Evolutionary conservation across 495 filamentous ascomycete genomes (phyloP).

Genomic region (Neurospora pannonica): DNA sequence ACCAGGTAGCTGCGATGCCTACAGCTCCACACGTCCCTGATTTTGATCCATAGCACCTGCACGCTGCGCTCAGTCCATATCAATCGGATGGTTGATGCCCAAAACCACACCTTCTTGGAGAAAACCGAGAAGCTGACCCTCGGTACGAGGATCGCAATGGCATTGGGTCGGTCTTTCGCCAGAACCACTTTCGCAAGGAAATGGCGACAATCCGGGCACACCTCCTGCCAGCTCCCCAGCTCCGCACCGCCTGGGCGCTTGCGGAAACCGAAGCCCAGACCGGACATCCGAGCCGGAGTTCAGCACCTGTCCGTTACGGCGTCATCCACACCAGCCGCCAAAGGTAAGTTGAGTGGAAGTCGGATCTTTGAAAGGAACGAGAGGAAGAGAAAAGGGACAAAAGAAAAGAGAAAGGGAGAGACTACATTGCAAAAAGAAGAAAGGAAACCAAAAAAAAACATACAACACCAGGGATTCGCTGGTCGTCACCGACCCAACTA

Average conservation of each 20-base stretch:
- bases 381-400: neutral
- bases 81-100: neutral
- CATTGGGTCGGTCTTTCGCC: neutral
- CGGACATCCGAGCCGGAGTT: neutral
- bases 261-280: neutral
- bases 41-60: neutral
- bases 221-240: neutral
- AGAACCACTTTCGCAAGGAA: neutral
- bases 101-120: neutral
- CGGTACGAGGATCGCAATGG: neutral
- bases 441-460: constrained; percentile 3
- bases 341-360: neutral
- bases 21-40: neutral
- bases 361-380: neutral
- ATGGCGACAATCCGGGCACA: neutral
- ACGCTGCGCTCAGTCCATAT: neutral
- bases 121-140: neutral
- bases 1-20: too few relatives aligned
- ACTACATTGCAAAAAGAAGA: neutral
- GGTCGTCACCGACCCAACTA: constrained; percentile 41
- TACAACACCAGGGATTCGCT: constrained; percentile 21
- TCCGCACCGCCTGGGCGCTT: neutral
- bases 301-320: neutral
- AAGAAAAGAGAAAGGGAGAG: neutral
- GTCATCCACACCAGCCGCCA: neutral